A percentile compares a stretch with the other conserved stretches of the same genome.
Evolutionary conservation across 106 monocot genomes (phyloP).

Genomic region (Ottelia alismoides): DNA sequence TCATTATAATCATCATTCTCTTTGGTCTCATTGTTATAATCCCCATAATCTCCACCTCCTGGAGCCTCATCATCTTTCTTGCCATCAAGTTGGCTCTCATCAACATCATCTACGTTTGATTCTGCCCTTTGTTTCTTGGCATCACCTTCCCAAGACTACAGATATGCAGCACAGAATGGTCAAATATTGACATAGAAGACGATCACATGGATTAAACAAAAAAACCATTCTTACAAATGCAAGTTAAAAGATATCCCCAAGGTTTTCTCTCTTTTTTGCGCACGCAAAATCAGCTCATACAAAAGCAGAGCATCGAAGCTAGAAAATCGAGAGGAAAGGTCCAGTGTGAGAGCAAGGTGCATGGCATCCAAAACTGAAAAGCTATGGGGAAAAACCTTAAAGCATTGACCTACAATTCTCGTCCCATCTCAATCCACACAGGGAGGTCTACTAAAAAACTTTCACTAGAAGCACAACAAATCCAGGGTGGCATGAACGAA

Average conservation of each 20-base stretch:
- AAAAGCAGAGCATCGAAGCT: conserved; percentile 1
- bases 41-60: conserved; percentile 3
- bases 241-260: not conserved
- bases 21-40: conserved; percentile 1
- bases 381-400: no score
- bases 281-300: not conserved
- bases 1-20: conserved; percentile 3
- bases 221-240: not conserved
- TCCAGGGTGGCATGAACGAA: no score
- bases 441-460: not conserved
- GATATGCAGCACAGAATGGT: not conserved
- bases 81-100: not conserved
- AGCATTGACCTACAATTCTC: no score
- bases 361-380: no score
- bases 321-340: no score
- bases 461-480: conserved; percentile 1
- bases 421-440: no score
- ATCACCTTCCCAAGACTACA: conserved; percentile 16
- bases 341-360: no score
- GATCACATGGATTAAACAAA: not conserved
- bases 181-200: not conserved
- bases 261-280: not conserved
- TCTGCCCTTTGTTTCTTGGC: conserved; percentile 20
- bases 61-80: conserved; percentile 1
- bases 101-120: conserved; percentile 10